These are phyloP conservation scores for Kluyveromyces starmeri DNA, from an alignment of 805 yeast genomes.

Conservation along the genomic window DNA sequence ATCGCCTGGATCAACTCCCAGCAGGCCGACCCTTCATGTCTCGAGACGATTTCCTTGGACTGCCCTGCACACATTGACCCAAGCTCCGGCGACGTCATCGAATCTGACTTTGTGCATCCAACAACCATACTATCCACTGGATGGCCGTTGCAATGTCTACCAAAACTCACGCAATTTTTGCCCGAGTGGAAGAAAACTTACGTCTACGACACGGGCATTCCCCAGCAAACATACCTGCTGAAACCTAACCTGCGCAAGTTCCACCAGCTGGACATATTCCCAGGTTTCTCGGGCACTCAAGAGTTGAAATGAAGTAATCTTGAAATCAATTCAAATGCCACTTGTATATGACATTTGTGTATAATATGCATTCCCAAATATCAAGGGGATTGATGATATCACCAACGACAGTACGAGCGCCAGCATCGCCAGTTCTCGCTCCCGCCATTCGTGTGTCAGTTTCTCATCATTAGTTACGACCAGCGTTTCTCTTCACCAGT, in stretches of 20 bases:
- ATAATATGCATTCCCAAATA: too few species aligned
- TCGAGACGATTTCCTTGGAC: conserved; percentile 3
- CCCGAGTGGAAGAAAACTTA: conserved; percentile 5
- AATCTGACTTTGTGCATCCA: conserved; percentile 3
- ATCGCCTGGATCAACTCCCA: conserved; percentile 50
- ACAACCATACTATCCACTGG: conserved; percentile 4
- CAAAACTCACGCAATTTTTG: conserved; percentile 3
- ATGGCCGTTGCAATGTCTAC: conserved; percentile 4
- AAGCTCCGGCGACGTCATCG: conserved; percentile 4
- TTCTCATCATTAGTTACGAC: too few species aligned
- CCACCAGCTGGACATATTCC: conserved; percentile 2
- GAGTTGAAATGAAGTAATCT: conserved; percentile 1
- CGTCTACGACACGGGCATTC: conserved; percentile 4
- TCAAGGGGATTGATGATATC: too few species aligned
- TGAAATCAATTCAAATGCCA: too few species aligned
- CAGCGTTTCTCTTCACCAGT: too few species aligned
- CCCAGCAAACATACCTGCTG: conserved; percentile 2
- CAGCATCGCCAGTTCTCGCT: too few species aligned
- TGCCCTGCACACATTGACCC: conserved; percentile 6
- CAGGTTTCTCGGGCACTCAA: conserved; percentile 3
- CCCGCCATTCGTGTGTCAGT: too few species aligned
- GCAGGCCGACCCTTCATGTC: background rate
- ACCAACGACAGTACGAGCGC: too few species aligned
- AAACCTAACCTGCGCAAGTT: conserved; percentile 4
- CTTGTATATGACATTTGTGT: too few species aligned